Evolutionary conservation across 2,329 filamentous ascomycete genomes (phyloP).

Genomic region (Monilinia laxa): DNA sequence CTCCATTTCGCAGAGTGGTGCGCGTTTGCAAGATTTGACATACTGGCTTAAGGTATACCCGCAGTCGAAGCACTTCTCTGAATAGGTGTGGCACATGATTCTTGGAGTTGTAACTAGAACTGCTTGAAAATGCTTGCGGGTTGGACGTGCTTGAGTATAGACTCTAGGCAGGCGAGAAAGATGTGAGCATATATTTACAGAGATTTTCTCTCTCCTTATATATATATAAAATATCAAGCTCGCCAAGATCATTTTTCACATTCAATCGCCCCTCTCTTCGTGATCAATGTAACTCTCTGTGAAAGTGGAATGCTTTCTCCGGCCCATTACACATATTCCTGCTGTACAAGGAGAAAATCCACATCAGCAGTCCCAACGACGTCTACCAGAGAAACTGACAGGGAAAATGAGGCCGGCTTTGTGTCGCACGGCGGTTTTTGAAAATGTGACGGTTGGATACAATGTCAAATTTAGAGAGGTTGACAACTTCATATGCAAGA

Average conservation of each 20-base stretch:
- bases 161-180: neutral
- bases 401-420: neutral
- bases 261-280: neutral
- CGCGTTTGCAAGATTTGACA: too few relatives aligned
- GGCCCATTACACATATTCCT: neutral
- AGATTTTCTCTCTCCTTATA: neutral
- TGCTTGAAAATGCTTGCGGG: neutral
- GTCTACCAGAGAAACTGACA: neutral
- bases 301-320: neutral
- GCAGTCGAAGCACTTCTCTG: neutral
- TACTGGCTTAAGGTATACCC: too few relatives aligned
- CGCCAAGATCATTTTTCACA: neutral
- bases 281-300: constrained; percentile 4
- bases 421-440: neutral
- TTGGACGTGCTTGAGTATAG: neutral
- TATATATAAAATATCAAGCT: neutral
- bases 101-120: neutral
- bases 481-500: neutral
- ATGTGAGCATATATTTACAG: neutral
- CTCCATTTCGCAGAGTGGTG: neutral
- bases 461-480: neutral
- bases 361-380: neutral
- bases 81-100: neutral
- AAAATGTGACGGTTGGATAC: neutral
- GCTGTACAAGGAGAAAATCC: neutral